Evolutionary conservation across 2,329 filamentous ascomycete species (phyloP).

Genomic region (Cladosporium halotolerans): DNA sequence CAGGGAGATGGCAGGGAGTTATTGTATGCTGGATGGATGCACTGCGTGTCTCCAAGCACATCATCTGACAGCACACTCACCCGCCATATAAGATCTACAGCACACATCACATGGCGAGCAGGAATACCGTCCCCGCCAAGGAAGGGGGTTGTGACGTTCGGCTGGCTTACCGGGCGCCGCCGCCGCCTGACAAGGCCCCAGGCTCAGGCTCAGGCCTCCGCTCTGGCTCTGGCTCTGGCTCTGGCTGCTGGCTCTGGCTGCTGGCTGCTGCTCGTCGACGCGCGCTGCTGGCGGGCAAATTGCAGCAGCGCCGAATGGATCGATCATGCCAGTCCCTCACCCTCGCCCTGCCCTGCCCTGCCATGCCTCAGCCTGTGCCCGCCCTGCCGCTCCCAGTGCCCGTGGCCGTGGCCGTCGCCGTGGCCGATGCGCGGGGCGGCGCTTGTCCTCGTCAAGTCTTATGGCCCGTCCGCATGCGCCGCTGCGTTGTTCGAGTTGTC

Average conservation of each 20-base stretch:
- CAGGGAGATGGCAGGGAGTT: too few species aligned
- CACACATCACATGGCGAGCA: too few species aligned
- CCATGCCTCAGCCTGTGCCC: too few species aligned
- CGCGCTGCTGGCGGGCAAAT: neutral
- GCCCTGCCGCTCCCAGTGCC: neutral
- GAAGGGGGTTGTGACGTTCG: too few species aligned
- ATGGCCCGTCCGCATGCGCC: constrained; percentile 10
- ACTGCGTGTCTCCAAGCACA: too few species aligned
- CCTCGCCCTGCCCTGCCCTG: neutral
- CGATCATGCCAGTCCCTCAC: neutral
- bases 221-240: neutral
- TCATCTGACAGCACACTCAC: neutral
- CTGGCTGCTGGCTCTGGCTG: neutral
- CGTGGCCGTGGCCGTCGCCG: neutral
- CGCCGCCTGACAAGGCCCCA: too few species aligned
- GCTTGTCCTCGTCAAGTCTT: constrained; percentile 6
- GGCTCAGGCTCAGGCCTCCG: too few species aligned
- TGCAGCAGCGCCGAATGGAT: constrained; percentile 1
- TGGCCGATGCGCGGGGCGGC: constrained; percentile 2
- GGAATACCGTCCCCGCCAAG: too few species aligned
- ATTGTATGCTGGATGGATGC: too few species aligned
- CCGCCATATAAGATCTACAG: neutral
- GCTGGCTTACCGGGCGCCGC: too few species aligned
- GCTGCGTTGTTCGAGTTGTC: neutral
- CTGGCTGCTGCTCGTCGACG: neutral